These are phyloP conservation scores for Fonsecaea erecta DNA, from an alignment of 2,329 filamentous ascomycete species.

Conservation along the genomic window DNA sequence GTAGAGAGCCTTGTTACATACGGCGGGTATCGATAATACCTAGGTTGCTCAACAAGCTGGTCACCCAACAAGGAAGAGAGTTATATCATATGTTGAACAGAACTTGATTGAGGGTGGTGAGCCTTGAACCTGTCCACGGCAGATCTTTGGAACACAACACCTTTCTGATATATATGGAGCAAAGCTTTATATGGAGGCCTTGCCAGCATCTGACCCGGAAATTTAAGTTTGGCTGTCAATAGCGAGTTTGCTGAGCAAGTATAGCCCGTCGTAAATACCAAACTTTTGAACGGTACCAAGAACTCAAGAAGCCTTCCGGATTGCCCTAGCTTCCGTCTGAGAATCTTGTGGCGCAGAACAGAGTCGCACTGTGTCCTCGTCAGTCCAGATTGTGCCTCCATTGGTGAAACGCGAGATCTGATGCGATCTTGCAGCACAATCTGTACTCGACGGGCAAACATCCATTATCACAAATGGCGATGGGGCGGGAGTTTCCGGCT, in stretches of 20 bases:
- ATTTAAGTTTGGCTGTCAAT: background rate
- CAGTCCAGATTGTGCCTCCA: background rate
- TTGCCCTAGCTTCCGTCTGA: slow-evolving; percentile 1
- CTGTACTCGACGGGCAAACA: background rate
- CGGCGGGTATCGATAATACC: background rate
- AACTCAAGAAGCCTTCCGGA: slow-evolving; percentile 8
- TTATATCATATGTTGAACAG: background rate
- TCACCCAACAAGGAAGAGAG: slow-evolving; percentile 1
- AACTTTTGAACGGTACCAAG: slow-evolving; percentile 16
- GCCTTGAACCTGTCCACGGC: too few species aligned
- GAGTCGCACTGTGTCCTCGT: slow-evolving; percentile 9
- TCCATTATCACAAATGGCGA: background rate
- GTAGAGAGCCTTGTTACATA: slow-evolving; percentile 11
- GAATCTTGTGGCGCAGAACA: slow-evolving; percentile 10
- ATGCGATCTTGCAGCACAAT: background rate
- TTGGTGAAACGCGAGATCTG: background rate
- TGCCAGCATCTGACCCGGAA: slow-evolving; percentile 2
- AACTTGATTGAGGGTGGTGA: background rate
- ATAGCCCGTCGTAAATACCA: background rate
- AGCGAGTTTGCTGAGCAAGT: slow-evolving; percentile 4
- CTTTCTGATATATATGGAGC: too few species aligned
- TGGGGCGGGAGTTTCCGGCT: background rate
- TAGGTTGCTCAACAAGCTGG: background rate
- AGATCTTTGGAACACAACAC: too few species aligned
- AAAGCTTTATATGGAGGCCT: background rate